These are phyloP conservation scores for Botrytis paeoniae DNA, from an alignment of 2,329 filamentous ascomycete species.

Conservation along the genomic window DNA sequence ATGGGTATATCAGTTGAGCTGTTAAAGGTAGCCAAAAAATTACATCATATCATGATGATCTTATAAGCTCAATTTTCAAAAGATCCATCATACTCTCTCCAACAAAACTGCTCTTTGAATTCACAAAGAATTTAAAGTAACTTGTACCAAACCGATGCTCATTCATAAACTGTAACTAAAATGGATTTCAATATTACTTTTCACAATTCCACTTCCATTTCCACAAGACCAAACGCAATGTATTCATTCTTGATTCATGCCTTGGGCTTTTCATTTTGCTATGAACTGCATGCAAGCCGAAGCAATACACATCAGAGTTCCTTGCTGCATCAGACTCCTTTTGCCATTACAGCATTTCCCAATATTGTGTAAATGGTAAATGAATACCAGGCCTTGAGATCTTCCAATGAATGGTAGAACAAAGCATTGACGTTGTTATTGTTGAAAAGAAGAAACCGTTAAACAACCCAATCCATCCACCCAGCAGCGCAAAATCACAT, in stretches of 20 bases:
- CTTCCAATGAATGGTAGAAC: conserved; percentile 34
- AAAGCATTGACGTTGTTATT: conserved; percentile 37
- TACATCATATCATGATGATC: conserved; percentile 14
- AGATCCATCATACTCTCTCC: neutral
- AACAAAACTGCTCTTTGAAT: neutral
- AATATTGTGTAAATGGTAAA: conserved; percentile 30
- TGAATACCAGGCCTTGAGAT: conserved; percentile 35
- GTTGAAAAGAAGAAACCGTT: conserved; percentile 30
- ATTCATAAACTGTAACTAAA: conserved; percentile 14
- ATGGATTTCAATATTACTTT: conserved; percentile 11
- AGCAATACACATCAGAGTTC: conserved; percentile 37
- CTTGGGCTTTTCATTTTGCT: conserved; percentile 36
- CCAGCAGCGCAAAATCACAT: conserved; percentile 24
- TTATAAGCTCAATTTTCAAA: neutral
- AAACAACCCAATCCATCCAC: conserved; percentile 28
- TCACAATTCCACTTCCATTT: conserved; percentile 17
- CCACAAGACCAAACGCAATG: conserved; percentile 21
- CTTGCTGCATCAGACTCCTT: conserved; percentile 33
- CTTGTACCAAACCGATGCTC: conserved; percentile 15
- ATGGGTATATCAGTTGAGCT: conserved; percentile 9
- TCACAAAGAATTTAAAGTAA: conserved; percentile 17
- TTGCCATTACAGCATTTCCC: conserved; percentile 35
- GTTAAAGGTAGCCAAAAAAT: conserved; percentile 1
- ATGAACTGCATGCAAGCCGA: conserved; percentile 37
- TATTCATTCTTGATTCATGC: conserved; percentile 30